Base-by-base conservation (phyloP, 352 stramenopile genomes). In the Phytophthora podocarpi region DNA sequence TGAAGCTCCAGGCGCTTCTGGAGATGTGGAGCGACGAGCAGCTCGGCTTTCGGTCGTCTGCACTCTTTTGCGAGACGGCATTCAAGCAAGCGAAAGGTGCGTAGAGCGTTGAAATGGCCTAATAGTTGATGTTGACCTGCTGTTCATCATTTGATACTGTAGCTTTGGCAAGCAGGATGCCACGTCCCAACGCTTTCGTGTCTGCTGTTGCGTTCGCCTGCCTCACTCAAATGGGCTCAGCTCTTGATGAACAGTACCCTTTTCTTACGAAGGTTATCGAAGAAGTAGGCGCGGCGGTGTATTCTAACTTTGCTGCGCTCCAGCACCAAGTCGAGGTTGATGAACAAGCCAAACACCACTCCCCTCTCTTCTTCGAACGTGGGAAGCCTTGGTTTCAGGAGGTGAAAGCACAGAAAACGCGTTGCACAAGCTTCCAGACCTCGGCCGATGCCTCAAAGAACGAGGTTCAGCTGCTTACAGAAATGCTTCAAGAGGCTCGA, bases 41-140 rank as follows among this genome's bases (percentile, higher is more conserved):
- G 43, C 35, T 43, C 5, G 64, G 49, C 12, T 91, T 89, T 31
- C 79, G 79, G n/a, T 91, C 82, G 0, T 64, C 76, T 23, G 65
- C 78, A 13, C 56, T 91, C 1, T 89, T 87, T 47, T 87, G 76
- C 15, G 82, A 91, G 53, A 72, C 80, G 4, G 77, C 69, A 3
- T 88, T 88, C 35, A 71, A 72, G 2, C 78, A 88, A 18, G 78
- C 78, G 1, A 85, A 84, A 80, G 74, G n/a, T n/a, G n/a, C n/a
- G n/a, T n/a, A n/a, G n/a, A n/a, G n/a, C n/a, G n/a, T n/a, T n/a
- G n/a, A n/a, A n/a, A n/a, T n/a, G n/a, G n/a, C n/a, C n/a, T n/a
- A n/a, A n/a, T n/a, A n/a, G n/a, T n/a, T n/a, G n/a, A n/a, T n/a
- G n/a, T n/a, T n/a, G n/a, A n/a, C n/a, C n/a, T n/a, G n/a, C n/a